phyloP scores from a whole-genome alignment of 495 filamentous ascomycete genomes.

The Cercophora newfieldiana region DNA sequence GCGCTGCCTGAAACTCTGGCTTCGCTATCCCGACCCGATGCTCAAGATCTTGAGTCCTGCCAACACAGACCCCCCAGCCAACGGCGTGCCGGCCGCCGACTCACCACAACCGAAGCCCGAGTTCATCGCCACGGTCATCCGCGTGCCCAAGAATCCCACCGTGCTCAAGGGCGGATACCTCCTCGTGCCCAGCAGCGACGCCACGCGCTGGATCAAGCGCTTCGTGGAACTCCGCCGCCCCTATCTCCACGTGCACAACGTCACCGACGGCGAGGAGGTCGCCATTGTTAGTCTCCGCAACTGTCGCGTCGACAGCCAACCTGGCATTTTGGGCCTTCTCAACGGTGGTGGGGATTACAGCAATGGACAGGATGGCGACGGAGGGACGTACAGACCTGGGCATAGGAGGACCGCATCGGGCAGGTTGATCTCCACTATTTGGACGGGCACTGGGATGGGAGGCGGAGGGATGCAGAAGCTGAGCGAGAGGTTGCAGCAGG shows the following conservation, averaged over 20 bases:
- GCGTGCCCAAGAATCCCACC: constrained; percentile 69
- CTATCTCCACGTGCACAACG: constrained; percentile 85
- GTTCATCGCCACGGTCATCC: constrained; percentile 67
- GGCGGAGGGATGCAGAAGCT: constrained; percentile 39
- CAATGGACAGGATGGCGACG: not conserved
- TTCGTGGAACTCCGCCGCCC: constrained; percentile 91
- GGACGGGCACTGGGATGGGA: constrained; percentile 19
- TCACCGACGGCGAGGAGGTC: constrained; percentile 84
- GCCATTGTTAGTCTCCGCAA: constrained; percentile 84
- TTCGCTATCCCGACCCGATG: constrained; percentile 69
- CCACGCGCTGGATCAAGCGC: constrained; percentile 80
- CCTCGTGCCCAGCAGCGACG: constrained; percentile 70
- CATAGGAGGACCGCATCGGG: constrained; percentile 20
- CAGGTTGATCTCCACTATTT: constrained; percentile 19
- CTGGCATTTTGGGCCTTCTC: constrained; percentile 79
- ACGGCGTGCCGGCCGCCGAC: constrained; percentile 51
- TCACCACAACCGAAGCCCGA: constrained; percentile 41
- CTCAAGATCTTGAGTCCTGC: constrained; percentile 70
- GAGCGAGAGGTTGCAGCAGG: constrained; percentile 57
- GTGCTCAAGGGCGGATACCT: constrained; percentile 85
- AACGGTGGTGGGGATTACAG: constrained; percentile 30
- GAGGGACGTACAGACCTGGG: not conserved
- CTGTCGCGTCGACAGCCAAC: constrained; percentile 81
- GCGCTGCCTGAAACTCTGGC: constrained; percentile 78
- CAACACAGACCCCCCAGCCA: constrained; percentile 72